Percentiles rank a stretch among this genome's conserved stretches.
These are phyloP conservation scores for Byssochlamys sp. DNA, from an alignment of 2,329 filamentous ascomycete species.

Conservation along the genomic window DNA sequence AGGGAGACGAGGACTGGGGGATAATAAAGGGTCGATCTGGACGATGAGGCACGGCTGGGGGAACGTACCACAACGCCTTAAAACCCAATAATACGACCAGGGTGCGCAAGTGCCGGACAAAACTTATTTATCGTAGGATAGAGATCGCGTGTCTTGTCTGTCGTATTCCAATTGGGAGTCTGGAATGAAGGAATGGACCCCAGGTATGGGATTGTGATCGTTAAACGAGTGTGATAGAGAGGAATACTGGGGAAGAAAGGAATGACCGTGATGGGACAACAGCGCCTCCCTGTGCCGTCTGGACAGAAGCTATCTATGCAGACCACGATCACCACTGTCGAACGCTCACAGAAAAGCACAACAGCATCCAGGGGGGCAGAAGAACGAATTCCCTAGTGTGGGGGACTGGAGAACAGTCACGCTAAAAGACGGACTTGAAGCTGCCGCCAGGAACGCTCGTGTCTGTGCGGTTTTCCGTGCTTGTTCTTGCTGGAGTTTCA, in stretches of 20 bases:
- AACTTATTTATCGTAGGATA: neutral
- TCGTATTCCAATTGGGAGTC: neutral
- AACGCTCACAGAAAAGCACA: neutral
- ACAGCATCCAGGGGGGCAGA: neutral
- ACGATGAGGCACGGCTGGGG: neutral
- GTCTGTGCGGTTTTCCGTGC: neutral
- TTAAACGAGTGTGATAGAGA: neutral
- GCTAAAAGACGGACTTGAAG: neutral
- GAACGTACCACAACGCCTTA: neutral
- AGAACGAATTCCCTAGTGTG: neutral
- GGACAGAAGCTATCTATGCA: neutral
- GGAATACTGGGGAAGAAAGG: neutral
- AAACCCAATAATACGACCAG: neutral
- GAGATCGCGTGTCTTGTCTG: neutral
- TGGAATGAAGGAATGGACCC: neutral
- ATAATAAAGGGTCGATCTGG: neutral
- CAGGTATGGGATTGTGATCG: neutral
- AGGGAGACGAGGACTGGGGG: neutral
- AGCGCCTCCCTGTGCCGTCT: neutral
- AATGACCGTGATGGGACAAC: neutral
- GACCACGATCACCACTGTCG: neutral
- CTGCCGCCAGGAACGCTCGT: neutral
- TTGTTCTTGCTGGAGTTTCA: neutral
- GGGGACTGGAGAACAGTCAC: neutral
- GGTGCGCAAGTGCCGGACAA: neutral